These are phyloP conservation scores for Saccharomyces hybrid DNA, from an alignment of 1,139 yeast genomes.

Conservation along the genomic window DNA sequence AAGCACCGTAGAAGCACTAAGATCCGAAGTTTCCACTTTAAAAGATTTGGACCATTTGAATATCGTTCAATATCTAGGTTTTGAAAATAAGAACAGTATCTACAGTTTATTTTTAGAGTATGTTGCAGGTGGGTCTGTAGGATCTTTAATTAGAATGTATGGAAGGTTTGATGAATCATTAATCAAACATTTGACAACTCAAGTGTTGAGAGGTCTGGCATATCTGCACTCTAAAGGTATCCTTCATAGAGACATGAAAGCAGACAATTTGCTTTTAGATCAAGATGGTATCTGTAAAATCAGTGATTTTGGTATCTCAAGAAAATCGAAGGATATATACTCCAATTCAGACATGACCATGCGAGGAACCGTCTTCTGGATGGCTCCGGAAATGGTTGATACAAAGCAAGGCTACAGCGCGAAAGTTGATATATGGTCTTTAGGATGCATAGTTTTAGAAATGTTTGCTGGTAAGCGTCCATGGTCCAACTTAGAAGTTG, in stretches of 20 bases:
- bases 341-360: constrained; percentile 93
- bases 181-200: constrained; percentile 66
- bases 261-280: constrained; percentile 84
- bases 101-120: constrained; percentile 88
- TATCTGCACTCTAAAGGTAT: constrained; percentile 85
- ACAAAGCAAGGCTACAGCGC: constrained; percentile 93
- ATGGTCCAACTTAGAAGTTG: constrained; percentile 75
- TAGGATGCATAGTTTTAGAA: constrained; percentile 93
- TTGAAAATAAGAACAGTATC: constrained; percentile 66
- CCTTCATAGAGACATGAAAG: constrained; percentile 90
- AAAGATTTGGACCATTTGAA: constrained; percentile 90
- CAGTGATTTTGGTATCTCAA: constrained; percentile 95
- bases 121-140: constrained; percentile 97
- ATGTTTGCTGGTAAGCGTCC: constrained; percentile 88
- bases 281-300: constrained; percentile 93
- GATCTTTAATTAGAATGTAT: constrained; percentile 71
- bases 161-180: constrained; percentile 80
- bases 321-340: constrained; percentile 78
- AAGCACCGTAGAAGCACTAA: constrained; percentile 68
- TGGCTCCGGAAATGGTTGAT: constrained; percentile 98
- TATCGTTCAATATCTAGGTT: constrained; percentile 92
- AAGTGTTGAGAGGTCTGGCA: constrained; percentile 74
- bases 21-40: constrained; percentile 88
- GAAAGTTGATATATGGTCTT: constrained; percentile 85
- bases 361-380: constrained; percentile 99